These are phyloP conservation scores for Phytophthora pistaciae DNA, from an alignment of 352 stramenopile species.

Conservation along the genomic window DNA sequence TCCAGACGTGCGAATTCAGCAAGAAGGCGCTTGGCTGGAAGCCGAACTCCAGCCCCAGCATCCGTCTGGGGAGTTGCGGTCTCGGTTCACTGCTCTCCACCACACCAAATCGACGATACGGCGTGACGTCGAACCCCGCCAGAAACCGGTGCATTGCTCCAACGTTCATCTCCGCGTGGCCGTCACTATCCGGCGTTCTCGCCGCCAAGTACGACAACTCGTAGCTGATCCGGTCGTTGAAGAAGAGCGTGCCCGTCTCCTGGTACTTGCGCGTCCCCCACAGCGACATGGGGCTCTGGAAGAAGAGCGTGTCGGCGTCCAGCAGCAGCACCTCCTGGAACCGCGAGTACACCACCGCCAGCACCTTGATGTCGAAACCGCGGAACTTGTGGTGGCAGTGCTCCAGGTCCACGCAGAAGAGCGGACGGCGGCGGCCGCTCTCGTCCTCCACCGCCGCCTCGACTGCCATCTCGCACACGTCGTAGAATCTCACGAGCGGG, in stretches of 20 bases:
- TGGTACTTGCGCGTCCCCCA: constrained; percentile 45
- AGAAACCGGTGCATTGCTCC: constrained; percentile 51
- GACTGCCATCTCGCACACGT: constrained; percentile 56
- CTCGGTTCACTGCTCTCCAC: constrained; percentile 1
- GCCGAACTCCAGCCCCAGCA: constrained; percentile 28
- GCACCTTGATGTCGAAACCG: constrained; percentile 62
- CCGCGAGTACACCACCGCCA: constrained; percentile 48
- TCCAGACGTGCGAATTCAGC: constrained; percentile 46
- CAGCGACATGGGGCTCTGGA: constrained; percentile 46
- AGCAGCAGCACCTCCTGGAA: constrained; percentile 65
- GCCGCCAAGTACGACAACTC: constrained; percentile 39
- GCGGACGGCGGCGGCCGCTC: constrained; percentile 8
- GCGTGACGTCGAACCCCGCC: constrained; percentile 44
- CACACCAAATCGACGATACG: constrained; percentile 16
- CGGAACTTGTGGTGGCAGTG: constrained; percentile 59
- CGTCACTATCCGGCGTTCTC: constrained; percentile 5
- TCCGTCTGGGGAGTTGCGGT: background rate
- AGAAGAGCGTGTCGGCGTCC: constrained; percentile 63
- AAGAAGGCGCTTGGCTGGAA: constrained; percentile 46
- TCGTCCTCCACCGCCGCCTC: constrained; percentile 2
- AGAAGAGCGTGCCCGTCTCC: constrained; percentile 60
- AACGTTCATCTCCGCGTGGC: constrained; percentile 9
- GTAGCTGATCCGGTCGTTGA: constrained; percentile 64
- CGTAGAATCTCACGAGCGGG: constrained; percentile 48
- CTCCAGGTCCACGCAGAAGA: constrained; percentile 54